These are phyloP conservation scores for Aspergillus panamensis DNA, from an alignment of 495 filamentous ascomycete species.

Conservation along the genomic window DNA sequence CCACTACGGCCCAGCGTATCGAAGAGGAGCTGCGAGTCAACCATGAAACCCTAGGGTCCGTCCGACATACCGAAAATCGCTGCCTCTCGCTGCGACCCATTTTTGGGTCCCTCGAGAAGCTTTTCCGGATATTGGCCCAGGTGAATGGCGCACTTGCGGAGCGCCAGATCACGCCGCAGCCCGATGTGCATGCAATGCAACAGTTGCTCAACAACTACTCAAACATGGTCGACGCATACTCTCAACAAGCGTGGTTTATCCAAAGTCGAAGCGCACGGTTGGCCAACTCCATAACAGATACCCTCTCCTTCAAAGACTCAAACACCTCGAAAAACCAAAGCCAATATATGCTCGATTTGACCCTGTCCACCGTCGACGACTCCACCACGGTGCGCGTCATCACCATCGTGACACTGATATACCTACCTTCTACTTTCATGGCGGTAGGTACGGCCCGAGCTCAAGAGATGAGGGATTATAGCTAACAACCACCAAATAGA, in stretches of 20 bases:
- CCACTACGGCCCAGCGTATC: slow-evolving; percentile 29
- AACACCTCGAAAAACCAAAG: slow-evolving; percentile 34
- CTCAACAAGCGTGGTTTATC: slow-evolving; percentile 28
- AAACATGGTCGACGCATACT: slow-evolving; percentile 19
- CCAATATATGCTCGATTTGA: slow-evolving; percentile 38
- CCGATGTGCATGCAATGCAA: slow-evolving; percentile 3
- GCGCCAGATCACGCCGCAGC: not conserved
- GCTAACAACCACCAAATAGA: slow-evolving; percentile 20
- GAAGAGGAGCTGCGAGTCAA: slow-evolving; percentile 30
- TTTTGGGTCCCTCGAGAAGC: slow-evolving; percentile 16
- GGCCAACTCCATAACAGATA: slow-evolving; percentile 33
- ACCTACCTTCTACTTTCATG: slow-evolving; percentile 43
- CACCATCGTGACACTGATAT: slow-evolving; percentile 41
- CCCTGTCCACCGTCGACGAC: slow-evolving; percentile 36
- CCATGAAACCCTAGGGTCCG: slow-evolving; percentile 28
- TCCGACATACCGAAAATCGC: slow-evolving; percentile 29
- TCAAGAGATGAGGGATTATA: not conserved
- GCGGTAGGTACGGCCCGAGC: slow-evolving; percentile 32
- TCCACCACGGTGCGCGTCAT: slow-evolving; percentile 35
- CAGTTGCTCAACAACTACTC: slow-evolving; percentile 21
- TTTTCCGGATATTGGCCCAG: slow-evolving; percentile 8
- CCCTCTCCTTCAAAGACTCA: slow-evolving; percentile 37
- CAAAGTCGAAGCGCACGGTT: slow-evolving; percentile 32
- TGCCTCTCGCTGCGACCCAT: slow-evolving; percentile 24
- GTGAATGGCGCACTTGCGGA: slow-evolving; percentile 11